Percentiles rank a stretch among this genome's conserved stretches.
These are phyloP conservation scores for Epichloe uncinata DNA, from an alignment of 2,329 filamentous ascomycete genomes.

Conservation along the genomic window DNA sequence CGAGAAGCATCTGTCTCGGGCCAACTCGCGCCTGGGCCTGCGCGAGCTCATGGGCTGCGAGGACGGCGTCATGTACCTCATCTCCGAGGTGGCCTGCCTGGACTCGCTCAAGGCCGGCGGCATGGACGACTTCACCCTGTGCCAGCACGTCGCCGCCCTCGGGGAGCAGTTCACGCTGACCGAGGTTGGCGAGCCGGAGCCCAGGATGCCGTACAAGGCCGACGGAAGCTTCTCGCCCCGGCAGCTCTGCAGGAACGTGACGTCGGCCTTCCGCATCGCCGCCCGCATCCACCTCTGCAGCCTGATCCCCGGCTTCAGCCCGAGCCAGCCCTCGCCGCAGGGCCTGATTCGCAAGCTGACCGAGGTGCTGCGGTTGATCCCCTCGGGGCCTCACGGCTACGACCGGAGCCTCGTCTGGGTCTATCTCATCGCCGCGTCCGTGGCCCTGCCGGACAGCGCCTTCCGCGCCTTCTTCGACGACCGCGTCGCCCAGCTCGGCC, in stretches of 20 bases:
- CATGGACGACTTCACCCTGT: constrained; percentile 76
- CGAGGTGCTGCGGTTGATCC: constrained; percentile 66
- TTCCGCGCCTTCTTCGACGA: constrained; percentile 72
- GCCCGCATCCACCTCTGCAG: constrained; percentile 96
- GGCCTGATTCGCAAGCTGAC: constrained; percentile 69
- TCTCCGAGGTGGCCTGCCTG: constrained; percentile 92
- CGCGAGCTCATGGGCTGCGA: constrained; percentile 95
- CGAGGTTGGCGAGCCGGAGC: constrained; percentile 49
- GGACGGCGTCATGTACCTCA: constrained; percentile 93
- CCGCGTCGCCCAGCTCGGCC: constrained; percentile 60
- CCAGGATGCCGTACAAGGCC: constrained; percentile 47
- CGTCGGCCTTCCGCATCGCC: constrained; percentile 77
- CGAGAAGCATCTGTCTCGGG: constrained; percentile 68
- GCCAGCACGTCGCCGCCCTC: constrained; percentile 78
- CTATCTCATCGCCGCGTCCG: constrained; percentile 72
- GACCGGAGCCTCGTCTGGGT: constrained; percentile 92
- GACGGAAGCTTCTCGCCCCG: constrained; percentile 68
- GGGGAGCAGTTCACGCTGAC: constrained; percentile 76
- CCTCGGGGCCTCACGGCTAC: constrained; percentile 66
- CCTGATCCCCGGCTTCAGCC: constrained; percentile 77
- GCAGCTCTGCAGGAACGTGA: constrained; percentile 80
- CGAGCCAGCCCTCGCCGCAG: constrained; percentile 57
- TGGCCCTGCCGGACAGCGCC: constrained; percentile 55
- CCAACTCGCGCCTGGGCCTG: constrained; percentile 54
- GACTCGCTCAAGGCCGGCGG: constrained; percentile 75